Conservation (phyloP, 2,329 filamentous ascomycete genomes). For the Fusarium chuoi region DNA sequence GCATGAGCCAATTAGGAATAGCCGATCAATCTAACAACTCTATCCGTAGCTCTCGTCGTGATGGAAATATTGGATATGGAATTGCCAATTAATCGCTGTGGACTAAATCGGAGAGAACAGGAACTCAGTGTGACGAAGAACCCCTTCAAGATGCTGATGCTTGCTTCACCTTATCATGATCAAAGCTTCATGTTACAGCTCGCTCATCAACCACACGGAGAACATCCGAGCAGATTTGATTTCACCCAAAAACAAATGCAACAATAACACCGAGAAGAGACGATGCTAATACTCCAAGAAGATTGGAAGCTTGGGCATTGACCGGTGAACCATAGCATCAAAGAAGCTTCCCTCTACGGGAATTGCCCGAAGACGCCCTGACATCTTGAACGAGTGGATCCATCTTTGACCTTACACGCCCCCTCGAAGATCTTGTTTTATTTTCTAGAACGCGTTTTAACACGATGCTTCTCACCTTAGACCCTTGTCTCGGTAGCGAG, state of each 20-base stretch:
- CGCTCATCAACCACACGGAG: conserved; percentile 19
- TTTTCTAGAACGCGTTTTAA: conserved; percentile 16
- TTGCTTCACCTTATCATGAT: background rate
- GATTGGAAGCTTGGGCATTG: background rate
- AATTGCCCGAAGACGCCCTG: conserved; percentile 36
- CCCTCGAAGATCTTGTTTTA: conserved; percentile 4
- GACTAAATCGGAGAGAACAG: background rate
- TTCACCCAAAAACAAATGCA: background rate
- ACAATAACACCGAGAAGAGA: background rate
- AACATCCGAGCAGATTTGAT: conserved; percentile 20
- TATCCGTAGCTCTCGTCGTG: background rate
- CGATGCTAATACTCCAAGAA: background rate
- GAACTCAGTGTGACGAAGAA: background rate
- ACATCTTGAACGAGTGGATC: conserved; percentile 20
- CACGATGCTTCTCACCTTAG: conserved; percentile 21
- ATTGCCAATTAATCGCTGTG: background rate
- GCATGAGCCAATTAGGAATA: conserved; percentile 18
- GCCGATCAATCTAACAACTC: conserved; percentile 6
- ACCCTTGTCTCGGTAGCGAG: conserved; percentile 20
- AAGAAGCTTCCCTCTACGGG: conserved; percentile 21
- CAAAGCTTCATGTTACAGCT: background rate
- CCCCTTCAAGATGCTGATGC: background rate
- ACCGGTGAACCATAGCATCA: background rate
- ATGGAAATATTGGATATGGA: conserved; percentile 1
- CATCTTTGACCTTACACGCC: background rate